phyloP scores from a whole-genome alignment of 805 yeast genomes.

The Candida gorgasii region DNA sequence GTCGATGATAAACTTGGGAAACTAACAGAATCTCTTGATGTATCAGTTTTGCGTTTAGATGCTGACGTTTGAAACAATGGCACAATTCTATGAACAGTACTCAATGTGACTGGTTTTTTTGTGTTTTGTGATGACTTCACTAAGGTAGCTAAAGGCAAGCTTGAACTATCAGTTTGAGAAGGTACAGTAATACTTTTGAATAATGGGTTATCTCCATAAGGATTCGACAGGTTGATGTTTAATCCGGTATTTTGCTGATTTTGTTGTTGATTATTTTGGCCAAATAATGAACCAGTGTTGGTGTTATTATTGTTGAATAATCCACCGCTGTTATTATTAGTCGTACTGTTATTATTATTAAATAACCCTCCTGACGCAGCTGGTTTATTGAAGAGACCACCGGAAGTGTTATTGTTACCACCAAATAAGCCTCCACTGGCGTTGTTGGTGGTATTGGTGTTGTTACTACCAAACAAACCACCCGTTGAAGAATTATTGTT shows the following conservation, averaged over 20 bases:
- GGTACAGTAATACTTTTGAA: conserved; percentile 48
- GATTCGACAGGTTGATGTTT: conserved; percentile 46
- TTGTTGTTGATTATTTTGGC: conserved; percentile 21
- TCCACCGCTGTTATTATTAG: conserved; percentile 29
- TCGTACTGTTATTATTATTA: conserved; percentile 27
- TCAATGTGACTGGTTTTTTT: conserved; percentile 61
- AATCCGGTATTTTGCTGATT: conserved; percentile 22
- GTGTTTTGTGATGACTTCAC: conserved; percentile 21
- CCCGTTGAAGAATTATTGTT: conserved; percentile 19
- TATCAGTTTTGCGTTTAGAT: neutral
- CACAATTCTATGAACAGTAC: conserved; percentile 60
- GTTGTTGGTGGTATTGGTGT: conserved; percentile 16
- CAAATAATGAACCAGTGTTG: conserved; percentile 22
- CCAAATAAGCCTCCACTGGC: conserved; percentile 40
- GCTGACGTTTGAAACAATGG: conserved; percentile 42
- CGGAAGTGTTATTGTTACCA: conserved; percentile 19
- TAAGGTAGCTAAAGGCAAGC: conserved; percentile 28
- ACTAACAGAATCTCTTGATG: neutral
- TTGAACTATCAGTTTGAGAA: conserved; percentile 15
- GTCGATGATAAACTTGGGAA: conserved; percentile 8
- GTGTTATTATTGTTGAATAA: conserved; percentile 29
- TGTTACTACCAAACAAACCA: conserved; percentile 22
- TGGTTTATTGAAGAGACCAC: conserved; percentile 24
- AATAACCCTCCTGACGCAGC: conserved; percentile 39
- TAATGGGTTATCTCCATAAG: conserved; percentile 79